A percentile compares a stretch with the other conserved stretches of the same genome.
Evolutionary conservation across 2,329 filamentous ascomycete species (phyloP).

Genomic region (Triangularia verruculosa): DNA sequence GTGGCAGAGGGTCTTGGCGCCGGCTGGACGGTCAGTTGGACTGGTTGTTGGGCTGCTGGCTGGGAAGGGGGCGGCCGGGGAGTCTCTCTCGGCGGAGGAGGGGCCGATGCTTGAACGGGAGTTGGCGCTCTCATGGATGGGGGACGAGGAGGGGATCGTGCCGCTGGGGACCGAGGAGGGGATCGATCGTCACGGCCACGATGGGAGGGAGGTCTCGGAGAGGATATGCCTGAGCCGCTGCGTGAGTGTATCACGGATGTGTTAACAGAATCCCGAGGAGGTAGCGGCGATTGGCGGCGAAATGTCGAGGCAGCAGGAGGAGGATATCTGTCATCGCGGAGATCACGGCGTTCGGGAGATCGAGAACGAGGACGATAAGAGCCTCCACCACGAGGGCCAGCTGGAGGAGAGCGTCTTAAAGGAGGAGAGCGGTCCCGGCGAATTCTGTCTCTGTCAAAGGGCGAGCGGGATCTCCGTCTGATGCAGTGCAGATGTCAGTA

Average conservation of each 20-base stretch:
- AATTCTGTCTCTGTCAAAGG: conserved; percentile 46
- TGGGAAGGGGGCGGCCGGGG: conserved; percentile 18
- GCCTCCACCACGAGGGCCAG: conserved; percentile 38
- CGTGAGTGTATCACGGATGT: conserved; percentile 51
- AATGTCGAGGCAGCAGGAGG: conserved; percentile 34
- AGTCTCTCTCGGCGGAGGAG: conserved; percentile 16
- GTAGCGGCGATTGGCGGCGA: conserved; percentile 46
- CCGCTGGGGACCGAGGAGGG: conserved; percentile 42
- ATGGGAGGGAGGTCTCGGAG: conserved; percentile 48
- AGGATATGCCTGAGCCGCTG: conserved; percentile 49
- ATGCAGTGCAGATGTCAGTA: background rate
- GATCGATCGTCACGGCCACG: conserved; percentile 47
- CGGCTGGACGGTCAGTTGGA: conserved; percentile 9
- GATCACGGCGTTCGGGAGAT: conserved; percentile 47
- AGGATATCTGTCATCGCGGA: conserved; percentile 40
- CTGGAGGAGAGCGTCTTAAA: conserved; percentile 39
- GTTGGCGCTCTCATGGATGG: conserved; percentile 8
- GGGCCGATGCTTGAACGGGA: conserved; percentile 11
- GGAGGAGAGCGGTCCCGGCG: conserved; percentile 38
- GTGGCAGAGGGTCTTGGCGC: conserved; percentile 23
- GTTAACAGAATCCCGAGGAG: conserved; percentile 47
- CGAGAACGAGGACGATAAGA: conserved; percentile 54
- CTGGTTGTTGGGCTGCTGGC: conserved; percentile 4
- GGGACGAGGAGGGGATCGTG: conserved; percentile 1
- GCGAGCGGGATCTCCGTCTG: conserved; percentile 55